Evolutionary conservation across 2,329 filamentous ascomycete species (phyloP).

Genomic region (Colletotrichum liaoningense): DNA sequence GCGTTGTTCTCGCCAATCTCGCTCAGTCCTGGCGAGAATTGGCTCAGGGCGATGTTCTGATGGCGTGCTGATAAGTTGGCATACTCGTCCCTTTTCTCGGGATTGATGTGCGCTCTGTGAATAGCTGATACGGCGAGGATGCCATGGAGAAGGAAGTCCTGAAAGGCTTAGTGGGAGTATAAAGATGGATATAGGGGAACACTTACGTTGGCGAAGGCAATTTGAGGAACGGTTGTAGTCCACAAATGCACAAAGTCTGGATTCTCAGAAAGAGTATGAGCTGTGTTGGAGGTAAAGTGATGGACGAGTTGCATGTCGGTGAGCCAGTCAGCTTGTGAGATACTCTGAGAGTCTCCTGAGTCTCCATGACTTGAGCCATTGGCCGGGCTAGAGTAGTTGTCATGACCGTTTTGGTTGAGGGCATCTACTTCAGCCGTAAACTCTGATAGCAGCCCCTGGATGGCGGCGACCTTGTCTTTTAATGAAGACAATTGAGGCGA

Average conservation of each 20-base stretch:
- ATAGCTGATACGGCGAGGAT: conserved; percentile 37
- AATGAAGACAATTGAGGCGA: conserved; percentile 20
- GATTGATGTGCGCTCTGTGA: conserved; percentile 34
- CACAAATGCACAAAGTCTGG: conserved; percentile 27
- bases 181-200: too few relatives aligned
- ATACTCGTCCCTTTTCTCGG: conserved; percentile 31
- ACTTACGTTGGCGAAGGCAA: conserved; percentile 23
- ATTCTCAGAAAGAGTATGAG: conserved; percentile 26
- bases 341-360: neutral
- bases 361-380: neutral
- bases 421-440: conserved; percentile 27
- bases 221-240: conserved; percentile 28
- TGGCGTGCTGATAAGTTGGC: conserved; percentile 34
- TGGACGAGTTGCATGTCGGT: conserved; percentile 28
- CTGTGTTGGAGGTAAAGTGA: conserved; percentile 26
- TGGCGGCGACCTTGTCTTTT: conserved; percentile 27
- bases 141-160: conserved; percentile 39
- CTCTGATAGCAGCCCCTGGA: conserved; percentile 22
- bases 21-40: conserved; percentile 34
- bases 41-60: conserved; percentile 34
- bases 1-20: conserved; percentile 37
- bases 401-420: neutral
- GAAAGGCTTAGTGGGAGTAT: neutral
- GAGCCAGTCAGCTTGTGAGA: conserved; percentile 22
- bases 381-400: neutral